These are phyloP conservation scores for Setaria viridis DNA, from an alignment of 202 grass and related monocot genomes.

Conservation along the genomic window DNA sequence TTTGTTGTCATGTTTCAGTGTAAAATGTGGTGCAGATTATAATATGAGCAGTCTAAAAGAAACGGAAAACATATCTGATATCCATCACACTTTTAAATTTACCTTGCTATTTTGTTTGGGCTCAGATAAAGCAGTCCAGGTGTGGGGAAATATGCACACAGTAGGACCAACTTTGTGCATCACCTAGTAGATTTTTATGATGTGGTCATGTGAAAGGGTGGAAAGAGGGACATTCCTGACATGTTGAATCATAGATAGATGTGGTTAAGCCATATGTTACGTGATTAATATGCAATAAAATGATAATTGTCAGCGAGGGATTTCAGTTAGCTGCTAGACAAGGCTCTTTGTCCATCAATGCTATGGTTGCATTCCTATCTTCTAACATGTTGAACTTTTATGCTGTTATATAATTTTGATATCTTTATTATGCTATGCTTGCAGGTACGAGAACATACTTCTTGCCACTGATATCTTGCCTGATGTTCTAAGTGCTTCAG, in stretches of 20 bases:
- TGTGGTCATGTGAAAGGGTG: not conserved
- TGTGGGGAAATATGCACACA: not conserved
- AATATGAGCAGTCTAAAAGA: not conserved
- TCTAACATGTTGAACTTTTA: constrained; percentile 17
- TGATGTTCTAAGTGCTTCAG: constrained; percentile 78
- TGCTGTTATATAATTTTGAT: constrained; percentile 37
- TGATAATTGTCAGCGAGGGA: not conserved
- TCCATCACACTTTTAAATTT: not conserved
- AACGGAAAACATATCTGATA: too few relatives aligned
- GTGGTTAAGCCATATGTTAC: not conserved
- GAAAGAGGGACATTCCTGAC: not conserved
- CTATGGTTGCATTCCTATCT: constrained; percentile 7
- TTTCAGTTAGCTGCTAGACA: not conserved
- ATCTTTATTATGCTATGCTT: constrained; percentile 12
- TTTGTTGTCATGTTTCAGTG: constrained; percentile 5
- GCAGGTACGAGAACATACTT: constrained; percentile 94
- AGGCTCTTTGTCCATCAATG: constrained; percentile 19
- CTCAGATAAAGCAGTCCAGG: not conserved
- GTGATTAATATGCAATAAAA: constrained; percentile 34
- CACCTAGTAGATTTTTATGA: not conserved
- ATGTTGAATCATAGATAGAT: not conserved
- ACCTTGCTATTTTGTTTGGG: not conserved
- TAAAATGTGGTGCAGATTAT: constrained; percentile 9
- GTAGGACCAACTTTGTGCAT: not conserved
- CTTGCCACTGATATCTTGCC: constrained; percentile 79